These are phyloP conservation scores for Rhodotorula sp. DNA, from an alignment of 1,284 basidiomycete species.

Conservation along the genomic window DNA sequence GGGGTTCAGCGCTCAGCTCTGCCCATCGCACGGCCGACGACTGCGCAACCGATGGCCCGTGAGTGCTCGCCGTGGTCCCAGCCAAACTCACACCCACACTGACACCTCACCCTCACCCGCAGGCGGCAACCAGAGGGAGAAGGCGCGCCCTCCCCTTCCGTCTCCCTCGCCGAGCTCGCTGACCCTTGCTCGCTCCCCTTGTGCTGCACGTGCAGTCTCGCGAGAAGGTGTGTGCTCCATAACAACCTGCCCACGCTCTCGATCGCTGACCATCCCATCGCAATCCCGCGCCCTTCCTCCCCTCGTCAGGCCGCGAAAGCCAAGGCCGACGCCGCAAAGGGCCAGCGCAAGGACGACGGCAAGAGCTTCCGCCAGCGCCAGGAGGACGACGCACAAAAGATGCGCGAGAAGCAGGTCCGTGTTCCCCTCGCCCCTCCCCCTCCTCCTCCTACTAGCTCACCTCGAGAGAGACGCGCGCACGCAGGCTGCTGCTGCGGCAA, in stretches of 20 bases:
- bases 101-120: neutral
- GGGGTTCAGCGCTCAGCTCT: neutral
- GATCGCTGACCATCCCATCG: no score
- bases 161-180: neutral
- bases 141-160: neutral
- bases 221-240: neutral
- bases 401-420: constrained; percentile 24
- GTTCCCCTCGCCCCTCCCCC: neutral
- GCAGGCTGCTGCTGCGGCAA: constrained; percentile 19
- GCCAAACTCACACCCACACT: neutral
- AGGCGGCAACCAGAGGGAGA: constrained; percentile 39
- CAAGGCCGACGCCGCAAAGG: constrained; percentile 8
- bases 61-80: neutral
- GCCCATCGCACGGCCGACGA: neutral
- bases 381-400: constrained; percentile 25
- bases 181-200: neutral
- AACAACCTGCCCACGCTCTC: neutral
- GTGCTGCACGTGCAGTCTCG: neutral
- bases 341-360: constrained; percentile 21
- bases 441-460: no score
- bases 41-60: constrained; percentile 9
- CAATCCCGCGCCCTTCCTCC: no score
- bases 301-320: constrained; percentile 14
- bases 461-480: accelerated
- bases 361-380: constrained; percentile 10